Conservation (phyloP, 805 yeast genomes). For the Isabelozyma gotoi region DNA sequence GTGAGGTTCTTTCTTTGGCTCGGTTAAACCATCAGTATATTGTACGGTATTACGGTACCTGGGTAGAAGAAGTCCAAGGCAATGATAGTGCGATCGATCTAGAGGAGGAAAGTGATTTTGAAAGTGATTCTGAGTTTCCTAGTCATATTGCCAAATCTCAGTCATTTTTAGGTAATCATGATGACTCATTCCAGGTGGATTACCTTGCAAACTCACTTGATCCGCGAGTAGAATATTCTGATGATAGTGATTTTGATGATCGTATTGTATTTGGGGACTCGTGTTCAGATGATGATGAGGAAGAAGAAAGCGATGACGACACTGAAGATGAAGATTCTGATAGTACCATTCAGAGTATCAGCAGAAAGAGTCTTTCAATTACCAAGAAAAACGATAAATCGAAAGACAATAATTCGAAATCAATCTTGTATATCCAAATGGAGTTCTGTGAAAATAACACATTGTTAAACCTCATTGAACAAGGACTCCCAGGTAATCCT, state of each 20-base stretch:
- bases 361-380: not conserved
- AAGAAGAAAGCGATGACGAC: constrained; percentile 6
- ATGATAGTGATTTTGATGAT: constrained; percentile 29
- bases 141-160: constrained; percentile 20
- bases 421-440: constrained; percentile 93
- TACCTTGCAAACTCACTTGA: constrained; percentile 64
- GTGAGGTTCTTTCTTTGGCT: constrained; percentile 90
- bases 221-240: constrained; percentile 57
- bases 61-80: constrained; percentile 77
- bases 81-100: constrained; percentile 13
- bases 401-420: constrained; percentile 25
- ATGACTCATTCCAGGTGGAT: constrained; percentile 49
- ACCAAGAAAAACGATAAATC: constrained; percentile 2
- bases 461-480: constrained; percentile 72
- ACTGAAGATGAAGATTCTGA: constrained; percentile 1
- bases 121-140: constrained; percentile 22
- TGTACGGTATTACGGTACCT: constrained; percentile 93
- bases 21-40: constrained; percentile 93
- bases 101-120: constrained; percentile 18
- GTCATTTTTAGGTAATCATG: constrained; percentile 17
- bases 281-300: constrained; percentile 11
- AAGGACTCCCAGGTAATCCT: constrained; percentile 65
- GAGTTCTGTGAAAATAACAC: constrained; percentile 97
- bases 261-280: constrained; percentile 33
- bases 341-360: constrained; percentile 1